Conservation (phyloP, 306 rosid species). For the Lablab purpureus region DNA sequence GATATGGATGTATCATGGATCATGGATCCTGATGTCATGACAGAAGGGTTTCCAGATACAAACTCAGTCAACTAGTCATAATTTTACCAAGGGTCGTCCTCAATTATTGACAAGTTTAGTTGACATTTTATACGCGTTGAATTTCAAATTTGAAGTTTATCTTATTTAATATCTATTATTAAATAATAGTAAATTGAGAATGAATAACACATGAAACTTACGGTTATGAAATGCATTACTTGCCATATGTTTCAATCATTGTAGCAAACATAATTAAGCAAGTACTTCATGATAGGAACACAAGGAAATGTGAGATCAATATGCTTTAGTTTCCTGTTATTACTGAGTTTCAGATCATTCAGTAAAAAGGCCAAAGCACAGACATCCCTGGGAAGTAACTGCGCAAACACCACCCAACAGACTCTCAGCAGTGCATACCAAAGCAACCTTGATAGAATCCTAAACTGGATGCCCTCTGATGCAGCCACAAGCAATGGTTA, state of each 20-base stretch:
- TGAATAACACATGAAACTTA: background rate
- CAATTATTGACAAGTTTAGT: background rate
- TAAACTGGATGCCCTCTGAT: background rate
- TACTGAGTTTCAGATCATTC: background rate
- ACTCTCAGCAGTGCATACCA: background rate
- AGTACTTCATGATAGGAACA: background rate
- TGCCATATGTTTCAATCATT: background rate
- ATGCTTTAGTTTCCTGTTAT: background rate
- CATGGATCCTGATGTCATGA: too few relatives aligned
- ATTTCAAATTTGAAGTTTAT: background rate
- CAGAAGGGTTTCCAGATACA: too few relatives aligned
- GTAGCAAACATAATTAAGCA: background rate
- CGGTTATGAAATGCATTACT: background rate
- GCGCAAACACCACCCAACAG: background rate
- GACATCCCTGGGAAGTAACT: background rate
- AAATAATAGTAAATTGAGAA: background rate
- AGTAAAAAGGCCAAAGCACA: background rate
- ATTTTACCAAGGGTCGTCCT: background rate
- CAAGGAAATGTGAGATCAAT: background rate
- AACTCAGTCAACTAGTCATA: too few relatives aligned
- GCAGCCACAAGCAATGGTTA: background rate
- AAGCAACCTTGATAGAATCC: constrained; percentile 1
- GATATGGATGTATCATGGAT: too few relatives aligned
- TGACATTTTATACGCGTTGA: background rate
- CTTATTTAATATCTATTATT: background rate